phyloP scores from a whole-genome alignment of 2,329 filamentous ascomycete species.

The Nannizziopsis arthrosporioides region DNA sequence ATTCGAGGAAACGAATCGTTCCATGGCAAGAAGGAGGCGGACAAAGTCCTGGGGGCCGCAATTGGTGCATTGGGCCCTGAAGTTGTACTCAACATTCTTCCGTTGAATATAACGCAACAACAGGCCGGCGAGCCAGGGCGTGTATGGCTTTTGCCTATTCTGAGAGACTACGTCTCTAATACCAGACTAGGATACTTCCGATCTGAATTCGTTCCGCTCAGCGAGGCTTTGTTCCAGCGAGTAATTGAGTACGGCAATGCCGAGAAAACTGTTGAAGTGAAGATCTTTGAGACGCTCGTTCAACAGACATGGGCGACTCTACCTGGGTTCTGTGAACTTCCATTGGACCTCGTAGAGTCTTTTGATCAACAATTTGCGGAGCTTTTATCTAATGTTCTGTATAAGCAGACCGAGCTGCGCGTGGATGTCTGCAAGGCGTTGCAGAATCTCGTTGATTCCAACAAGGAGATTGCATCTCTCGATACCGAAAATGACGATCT shows the following conservation, averaged over 20 bases:
- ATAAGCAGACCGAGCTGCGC: conserved; percentile 78
- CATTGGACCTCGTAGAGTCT: conserved; percentile 60
- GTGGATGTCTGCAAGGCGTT: conserved; percentile 78
- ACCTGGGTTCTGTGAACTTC: conserved; percentile 88
- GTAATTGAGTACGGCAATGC: conserved; percentile 69
- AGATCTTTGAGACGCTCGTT: conserved; percentile 94
- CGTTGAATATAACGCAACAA: conserved; percentile 71
- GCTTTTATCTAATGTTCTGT: conserved; percentile 78
- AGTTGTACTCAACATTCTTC: conserved; percentile 67
- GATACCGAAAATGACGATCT: conserved; percentile 60
- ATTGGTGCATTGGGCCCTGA: conserved; percentile 84
- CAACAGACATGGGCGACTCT: conserved; percentile 91
- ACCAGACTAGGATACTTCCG: conserved; percentile 78
- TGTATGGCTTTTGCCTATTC: conserved; percentile 86
- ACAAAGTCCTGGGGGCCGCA: conserved; percentile 77
- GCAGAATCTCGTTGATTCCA: conserved; percentile 81
- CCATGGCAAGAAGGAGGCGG: conserved; percentile 85
- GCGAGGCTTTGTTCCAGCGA: conserved; percentile 77
- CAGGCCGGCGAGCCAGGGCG: conserved; percentile 67
- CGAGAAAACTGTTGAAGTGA: conserved; percentile 89
- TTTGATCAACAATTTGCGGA: conserved; percentile 88
- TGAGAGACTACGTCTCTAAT: conserved; percentile 82
- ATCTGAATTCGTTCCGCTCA: conserved; percentile 74
- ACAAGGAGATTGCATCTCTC: conserved; percentile 64
- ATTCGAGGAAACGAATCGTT: conserved; percentile 81